Conservation (phyloP, 768 basidiomycete genomes). For the Tylopilus subfusipes region DNA sequence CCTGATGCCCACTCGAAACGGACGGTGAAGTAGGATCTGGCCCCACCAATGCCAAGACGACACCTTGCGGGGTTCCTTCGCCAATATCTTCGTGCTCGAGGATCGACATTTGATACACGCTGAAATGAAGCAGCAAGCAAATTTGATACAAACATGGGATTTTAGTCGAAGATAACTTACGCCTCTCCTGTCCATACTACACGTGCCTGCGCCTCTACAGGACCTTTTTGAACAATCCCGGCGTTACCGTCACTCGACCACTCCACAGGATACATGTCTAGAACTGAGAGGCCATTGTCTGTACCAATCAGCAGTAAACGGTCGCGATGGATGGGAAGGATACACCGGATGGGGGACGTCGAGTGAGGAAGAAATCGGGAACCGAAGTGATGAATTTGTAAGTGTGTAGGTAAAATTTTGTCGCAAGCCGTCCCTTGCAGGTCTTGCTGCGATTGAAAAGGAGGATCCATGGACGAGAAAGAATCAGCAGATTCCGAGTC, state of each 20-base stretch:
- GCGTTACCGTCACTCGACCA: conserved; percentile 47
- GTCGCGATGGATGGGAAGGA: conserved; percentile 66
- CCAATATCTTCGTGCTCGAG: conserved; percentile 62
- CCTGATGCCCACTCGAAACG: conserved; percentile 22
- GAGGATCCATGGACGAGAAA: conserved; percentile 24
- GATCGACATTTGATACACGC: conserved; percentile 74
- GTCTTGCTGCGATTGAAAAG: conserved; percentile 30
- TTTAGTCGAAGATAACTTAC: conserved; percentile 37
- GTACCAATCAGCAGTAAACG: conserved; percentile 73
- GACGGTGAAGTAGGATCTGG: conserved; percentile 48
- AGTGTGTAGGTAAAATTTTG: conserved; percentile 58
- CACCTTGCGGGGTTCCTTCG: conserved; percentile 61
- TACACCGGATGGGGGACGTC: conserved; percentile 67
- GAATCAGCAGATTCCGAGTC: conserved; percentile 11
- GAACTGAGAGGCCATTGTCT: conserved; percentile 73
- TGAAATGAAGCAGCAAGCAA: conserved; percentile 24
- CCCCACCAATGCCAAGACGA: conserved; percentile 73
- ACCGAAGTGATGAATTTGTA: conserved; percentile 74
- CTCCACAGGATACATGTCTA: conserved; percentile 79
- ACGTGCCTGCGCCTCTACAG: conserved; percentile 65
- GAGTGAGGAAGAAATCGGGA: conserved; percentile 84
- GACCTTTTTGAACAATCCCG: conserved; percentile 48
- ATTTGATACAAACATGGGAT: not conserved
- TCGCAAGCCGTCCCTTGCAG: conserved; percentile 42
- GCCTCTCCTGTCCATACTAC: conserved; percentile 76